These are phyloP conservation scores for Dioscorea cayenensis DNA, from an alignment of 116 monocot genomes.

Conservation along the genomic window DNA sequence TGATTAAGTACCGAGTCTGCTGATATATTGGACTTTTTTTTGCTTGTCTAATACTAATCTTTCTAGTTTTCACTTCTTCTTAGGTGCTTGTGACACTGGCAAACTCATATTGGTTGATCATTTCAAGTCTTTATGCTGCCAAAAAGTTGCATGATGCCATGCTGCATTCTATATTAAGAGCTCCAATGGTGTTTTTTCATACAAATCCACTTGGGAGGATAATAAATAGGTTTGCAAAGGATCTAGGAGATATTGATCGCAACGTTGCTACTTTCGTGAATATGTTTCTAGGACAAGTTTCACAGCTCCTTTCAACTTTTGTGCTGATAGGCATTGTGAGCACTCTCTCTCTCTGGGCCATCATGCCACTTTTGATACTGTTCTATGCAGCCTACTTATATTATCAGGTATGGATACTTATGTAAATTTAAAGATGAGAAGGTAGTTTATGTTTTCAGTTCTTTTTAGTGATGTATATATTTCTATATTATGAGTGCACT, in stretches of 20 bases:
- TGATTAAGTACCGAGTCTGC: background rate
- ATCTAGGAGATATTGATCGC: constrained; percentile 92
- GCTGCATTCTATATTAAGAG: constrained; percentile 87
- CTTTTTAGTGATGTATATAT: background rate
- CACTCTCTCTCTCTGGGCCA: constrained; percentile 96
- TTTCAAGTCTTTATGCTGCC: constrained; percentile 90
- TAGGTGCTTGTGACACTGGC: constrained; percentile 77
- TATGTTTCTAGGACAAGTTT: constrained; percentile 87
- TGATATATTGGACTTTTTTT: background rate
- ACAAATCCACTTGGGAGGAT: constrained; percentile 96
- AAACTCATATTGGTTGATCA: constrained; percentile 92
- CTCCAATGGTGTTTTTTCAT: constrained; percentile 97
- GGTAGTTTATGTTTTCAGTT: background rate
- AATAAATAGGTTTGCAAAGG: constrained; percentile 97
- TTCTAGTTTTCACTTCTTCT: constrained; percentile 10
- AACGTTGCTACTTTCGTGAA: constrained; percentile 82
- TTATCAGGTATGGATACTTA: constrained; percentile 67
- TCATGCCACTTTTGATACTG: constrained; percentile 92
- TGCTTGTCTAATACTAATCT: background rate
- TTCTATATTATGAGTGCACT: background rate
- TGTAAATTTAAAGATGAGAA: no score
- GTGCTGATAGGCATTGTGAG: constrained; percentile 95
- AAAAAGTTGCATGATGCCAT: constrained; percentile 87
- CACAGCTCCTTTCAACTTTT: constrained; percentile 95
- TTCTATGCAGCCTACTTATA: constrained; percentile 96